Evolutionary conservation across 2,329 filamentous ascomycete genomes (phyloP), one percentile per base, ranked within the genome.

Genomic region (Phialocephala subalpina): DNA sequence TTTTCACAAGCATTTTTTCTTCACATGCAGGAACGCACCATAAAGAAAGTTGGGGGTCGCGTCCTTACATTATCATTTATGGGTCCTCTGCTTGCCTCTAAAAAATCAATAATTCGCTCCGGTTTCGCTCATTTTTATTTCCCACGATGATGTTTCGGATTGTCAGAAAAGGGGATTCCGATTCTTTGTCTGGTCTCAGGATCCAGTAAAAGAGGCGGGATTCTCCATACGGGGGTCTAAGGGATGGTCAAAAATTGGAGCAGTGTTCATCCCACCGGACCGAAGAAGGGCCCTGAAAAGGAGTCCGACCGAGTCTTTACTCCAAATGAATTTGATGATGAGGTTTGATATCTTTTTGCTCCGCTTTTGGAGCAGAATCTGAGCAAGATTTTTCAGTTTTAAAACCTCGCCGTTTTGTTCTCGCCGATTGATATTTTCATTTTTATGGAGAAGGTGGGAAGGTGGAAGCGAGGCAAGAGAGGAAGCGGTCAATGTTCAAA

Each of bases 11-110:
- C 49, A 6, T 25, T 25, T 49, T 49, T 49, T 22, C 27, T 53
- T 53, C 49, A 53, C 49, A 53, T 53, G 49, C 49, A 53, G 49
- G 49, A 53, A 53, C 49, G 29, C 29, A 33, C 9, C 29, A 5
- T 9, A 33, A 8, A 25, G 7, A 14, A 22, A 49, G 2, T 25
- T 22, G 29, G 29, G 29, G 29, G 4, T 33, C 29, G 29, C 29
- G 29, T 33, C 29, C 29, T 33, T 33, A 33, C 29, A 33, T 33
- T 49, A 49, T 49, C n/a, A 49, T 49, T 49, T 49, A 33, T 33
- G 29, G 29, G 29, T 33, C n/a, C n/a, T n/a, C 29, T 33, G 29
- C 29, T 4, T 5, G 29, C 4, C n/a, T n/a, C n/a, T n/a, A n/a
- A n/a, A n/a, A n/a, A n/a, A n/a, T n/a, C n/a, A n/a, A n/a, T n/a